A percentile compares a stretch with the other conserved stretches of the same genome.
Conservation (phyloP, 2,329 filamentous ascomycete species). For the Stylonectria norvegica region DNA sequence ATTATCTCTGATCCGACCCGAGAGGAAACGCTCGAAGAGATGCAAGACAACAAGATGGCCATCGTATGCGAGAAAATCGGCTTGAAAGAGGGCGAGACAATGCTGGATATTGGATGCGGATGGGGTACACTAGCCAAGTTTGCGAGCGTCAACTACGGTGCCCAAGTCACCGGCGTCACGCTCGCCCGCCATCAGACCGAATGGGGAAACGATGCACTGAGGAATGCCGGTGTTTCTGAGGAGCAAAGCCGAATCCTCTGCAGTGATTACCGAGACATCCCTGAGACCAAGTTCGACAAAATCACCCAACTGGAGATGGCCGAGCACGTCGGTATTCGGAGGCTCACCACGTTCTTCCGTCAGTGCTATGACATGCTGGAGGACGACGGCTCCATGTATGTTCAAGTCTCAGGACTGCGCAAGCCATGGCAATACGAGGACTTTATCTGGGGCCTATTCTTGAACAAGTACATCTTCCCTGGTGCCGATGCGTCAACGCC, state of each 20-base stretch:
- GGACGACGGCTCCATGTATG: conserved; percentile 88
- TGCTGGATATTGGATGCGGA: conserved; percentile 92
- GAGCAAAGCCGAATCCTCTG: conserved; percentile 84
- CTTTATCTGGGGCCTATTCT: conserved; percentile 92
- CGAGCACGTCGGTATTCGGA: conserved; percentile 89
- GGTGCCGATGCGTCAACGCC: conserved; percentile 91
- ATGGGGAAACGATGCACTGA: conserved; percentile 86
- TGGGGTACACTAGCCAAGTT: conserved; percentile 93
- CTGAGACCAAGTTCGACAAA: conserved; percentile 81
- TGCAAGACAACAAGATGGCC: conserved; percentile 94
- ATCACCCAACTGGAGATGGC: conserved; percentile 97
- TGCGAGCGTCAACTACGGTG: conserved; percentile 84
- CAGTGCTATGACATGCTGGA: conserved; percentile 93
- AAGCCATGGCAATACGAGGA: conserved; percentile 96
- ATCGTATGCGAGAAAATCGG: conserved; percentile 92
- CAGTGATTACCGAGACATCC: conserved; percentile 92
- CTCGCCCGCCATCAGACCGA: conserved; percentile 90
- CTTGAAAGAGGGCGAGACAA: conserved; percentile 70
- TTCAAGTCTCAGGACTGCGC: conserved; percentile 86
- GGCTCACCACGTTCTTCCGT: conserved; percentile 72
- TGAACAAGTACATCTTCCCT: conserved; percentile 98
- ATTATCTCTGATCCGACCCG: conserved; percentile 79
- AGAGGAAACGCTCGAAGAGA: conserved; percentile 87
- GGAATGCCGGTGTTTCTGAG: conserved; percentile 72
- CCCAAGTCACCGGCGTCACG: conserved; percentile 78